Percentiles rank a stretch among this genome's conserved stretches.
phyloP scores from a whole-genome alignment of 2,329 filamentous ascomycete species.

The Xylariaceae sp. region DNA sequence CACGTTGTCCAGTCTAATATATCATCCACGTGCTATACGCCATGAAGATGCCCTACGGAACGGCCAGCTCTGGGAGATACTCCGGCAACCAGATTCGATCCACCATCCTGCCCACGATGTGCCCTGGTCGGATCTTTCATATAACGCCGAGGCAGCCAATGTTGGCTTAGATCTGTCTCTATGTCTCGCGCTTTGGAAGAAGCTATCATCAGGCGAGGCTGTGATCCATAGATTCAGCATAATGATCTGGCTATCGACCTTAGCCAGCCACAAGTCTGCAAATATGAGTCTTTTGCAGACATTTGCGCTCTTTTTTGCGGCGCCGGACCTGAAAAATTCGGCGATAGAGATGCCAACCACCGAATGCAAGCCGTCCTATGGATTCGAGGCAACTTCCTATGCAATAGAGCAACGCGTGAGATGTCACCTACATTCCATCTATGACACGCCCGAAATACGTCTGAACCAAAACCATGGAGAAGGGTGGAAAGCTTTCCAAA shows the following conservation, averaged over 20 bases:
- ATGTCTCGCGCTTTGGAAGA: constrained; percentile 3
- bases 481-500: neutral
- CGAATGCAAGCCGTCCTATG: constrained; percentile 1
- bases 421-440: no score
- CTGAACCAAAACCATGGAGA: neutral
- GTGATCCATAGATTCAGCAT: constrained; percentile 2
- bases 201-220: neutral
- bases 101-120: neutral
- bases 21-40: constrained; percentile 1
- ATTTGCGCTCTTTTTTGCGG: constrained; percentile 2
- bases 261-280: neutral
- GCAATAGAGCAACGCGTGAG: no score
- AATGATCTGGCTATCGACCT: constrained; percentile 14
- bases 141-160: constrained; percentile 3
- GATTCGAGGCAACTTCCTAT: neutral
- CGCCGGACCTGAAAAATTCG: neutral
- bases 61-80: neutral
- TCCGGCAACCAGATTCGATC: neutral
- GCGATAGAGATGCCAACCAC: neutral
- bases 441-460: constrained; percentile 1
- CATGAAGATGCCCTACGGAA: neutral
- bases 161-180: constrained; percentile 3
- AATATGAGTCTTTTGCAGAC: constrained; percentile 4
- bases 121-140: neutral
- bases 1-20: constrained; percentile 7